These are phyloP conservation scores for Phialophora expanda DNA, from an alignment of 2,329 filamentous ascomycete genomes.

Conservation along the genomic window DNA sequence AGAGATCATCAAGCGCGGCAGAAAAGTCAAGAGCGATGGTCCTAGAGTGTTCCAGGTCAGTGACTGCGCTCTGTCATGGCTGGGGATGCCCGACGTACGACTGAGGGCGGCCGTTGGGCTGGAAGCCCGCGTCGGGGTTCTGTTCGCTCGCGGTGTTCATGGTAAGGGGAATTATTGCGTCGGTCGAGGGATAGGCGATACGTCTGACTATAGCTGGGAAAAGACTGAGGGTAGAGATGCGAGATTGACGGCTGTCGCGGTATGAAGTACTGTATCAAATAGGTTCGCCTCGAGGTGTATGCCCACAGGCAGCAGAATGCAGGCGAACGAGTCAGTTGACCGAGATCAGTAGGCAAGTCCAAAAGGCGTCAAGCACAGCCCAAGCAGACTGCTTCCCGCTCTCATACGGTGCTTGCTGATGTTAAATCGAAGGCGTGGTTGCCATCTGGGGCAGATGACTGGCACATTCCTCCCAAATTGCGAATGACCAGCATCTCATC, in stretches of 20 bases:
- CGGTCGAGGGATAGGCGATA: slow-evolving; percentile 6
- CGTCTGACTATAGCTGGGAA: neutral
- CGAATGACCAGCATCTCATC: slow-evolving; percentile 13
- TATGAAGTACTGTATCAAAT: neutral
- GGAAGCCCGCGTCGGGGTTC: slow-evolving; percentile 23
- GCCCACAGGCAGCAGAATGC: slow-evolving; percentile 12
- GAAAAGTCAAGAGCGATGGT: slow-evolving; percentile 89
- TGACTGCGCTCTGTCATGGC: slow-evolving; percentile 3
- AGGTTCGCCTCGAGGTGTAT: neutral
- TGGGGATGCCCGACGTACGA: slow-evolving; percentile 61
- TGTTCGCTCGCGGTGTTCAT: slow-evolving; percentile 22
- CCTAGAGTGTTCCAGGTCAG: slow-evolving; percentile 53
- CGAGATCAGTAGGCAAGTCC: slow-evolving; percentile 9
- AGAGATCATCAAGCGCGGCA: slow-evolving; percentile 82
- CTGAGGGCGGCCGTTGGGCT: slow-evolving; percentile 71
- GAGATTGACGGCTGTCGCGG: neutral
- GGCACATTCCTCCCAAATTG: slow-evolving; percentile 18
- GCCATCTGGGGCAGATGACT: slow-evolving; percentile 10
- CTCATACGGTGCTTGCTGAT: slow-evolving; percentile 4
- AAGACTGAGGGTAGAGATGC: neutral
- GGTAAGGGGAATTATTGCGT: neutral
- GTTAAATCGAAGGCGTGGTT: slow-evolving; percentile 13
- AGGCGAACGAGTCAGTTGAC: slow-evolving; percentile 14
- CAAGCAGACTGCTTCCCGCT: slow-evolving; percentile 20
- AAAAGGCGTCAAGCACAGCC: slow-evolving; percentile 8